A percentile compares a stretch with the other conserved stretches of the same genome.
Conservation (phyloP, 441 rosid genomes). For the Adansonia madagascariensis region DNA sequence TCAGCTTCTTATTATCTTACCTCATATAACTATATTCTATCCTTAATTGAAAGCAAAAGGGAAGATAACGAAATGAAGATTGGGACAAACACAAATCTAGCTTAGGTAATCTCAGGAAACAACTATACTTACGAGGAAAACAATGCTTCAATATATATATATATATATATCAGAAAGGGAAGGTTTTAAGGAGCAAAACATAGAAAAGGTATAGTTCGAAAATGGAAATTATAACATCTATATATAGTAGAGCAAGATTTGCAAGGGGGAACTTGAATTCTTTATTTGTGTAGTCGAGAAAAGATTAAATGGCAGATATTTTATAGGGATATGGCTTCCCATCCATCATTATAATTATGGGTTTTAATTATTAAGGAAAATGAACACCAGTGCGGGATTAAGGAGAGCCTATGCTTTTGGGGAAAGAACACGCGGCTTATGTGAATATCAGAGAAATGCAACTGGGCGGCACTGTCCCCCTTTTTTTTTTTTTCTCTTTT, state of each 20-base stretch:
- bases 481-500: neutral
- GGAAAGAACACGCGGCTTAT: constrained; percentile 29
- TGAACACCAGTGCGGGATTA: neutral
- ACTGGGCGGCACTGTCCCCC: no score
- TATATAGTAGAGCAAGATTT: neutral
- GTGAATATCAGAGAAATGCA: constrained; percentile 21
- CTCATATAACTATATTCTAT: neutral
- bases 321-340: neutral
- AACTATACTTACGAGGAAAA: neutral
- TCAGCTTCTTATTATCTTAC: neutral
- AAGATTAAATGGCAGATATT: constrained; percentile 34
- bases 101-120: neutral
- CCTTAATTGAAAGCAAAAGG: constrained; percentile 14
- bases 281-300: constrained; percentile 24
- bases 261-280: neutral
- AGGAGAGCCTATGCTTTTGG: constrained; percentile 15
- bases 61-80: constrained; percentile 24
- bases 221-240: neutral
- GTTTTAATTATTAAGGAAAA: constrained; percentile 7
- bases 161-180: neutral
- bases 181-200: neutral
- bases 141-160: neutral
- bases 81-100: neutral
- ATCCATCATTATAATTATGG: constrained; percentile 25
- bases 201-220: neutral